Conservation (phyloP, 768 basidiomycete species). For the Termitomyces sp. region DNA sequence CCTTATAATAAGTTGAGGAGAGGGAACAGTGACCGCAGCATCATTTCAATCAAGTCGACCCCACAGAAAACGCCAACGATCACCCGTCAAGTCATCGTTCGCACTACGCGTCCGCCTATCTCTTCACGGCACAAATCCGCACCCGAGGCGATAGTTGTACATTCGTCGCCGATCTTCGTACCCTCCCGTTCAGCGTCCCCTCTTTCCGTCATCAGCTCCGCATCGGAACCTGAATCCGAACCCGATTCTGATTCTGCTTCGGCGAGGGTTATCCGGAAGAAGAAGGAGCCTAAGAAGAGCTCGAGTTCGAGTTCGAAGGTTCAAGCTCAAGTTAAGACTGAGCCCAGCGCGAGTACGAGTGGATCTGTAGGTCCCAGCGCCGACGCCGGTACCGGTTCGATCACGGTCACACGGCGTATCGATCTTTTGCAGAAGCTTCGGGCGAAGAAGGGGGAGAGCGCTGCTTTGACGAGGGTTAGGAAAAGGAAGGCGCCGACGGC, state of each 20-base stretch:
- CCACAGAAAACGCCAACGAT: neutral
- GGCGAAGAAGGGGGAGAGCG: slow-evolving; percentile 18
- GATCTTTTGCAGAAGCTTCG: slow-evolving; percentile 16
- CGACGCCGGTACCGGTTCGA: neutral
- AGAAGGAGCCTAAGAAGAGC: slow-evolving; percentile 11
- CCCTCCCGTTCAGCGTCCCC: slow-evolving; percentile 19
- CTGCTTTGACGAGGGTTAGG: slow-evolving; percentile 31
- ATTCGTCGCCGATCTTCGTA: slow-evolving; percentile 17
- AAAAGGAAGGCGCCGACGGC: slow-evolving; percentile 27
- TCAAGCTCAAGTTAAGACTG: neutral
- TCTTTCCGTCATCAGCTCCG: slow-evolving; percentile 7
- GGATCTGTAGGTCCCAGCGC: neutral
- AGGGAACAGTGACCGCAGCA: neutral
- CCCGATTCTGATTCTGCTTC: slow-evolving; percentile 10
- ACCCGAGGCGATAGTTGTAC: neutral
- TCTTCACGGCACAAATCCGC: neutral
- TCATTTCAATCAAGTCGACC: neutral
- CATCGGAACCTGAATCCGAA: neutral
- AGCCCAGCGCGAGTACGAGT: neutral
- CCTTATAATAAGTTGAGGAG: neutral
- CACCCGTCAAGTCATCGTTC: neutral
- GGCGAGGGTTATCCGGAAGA: slow-evolving; percentile 10
- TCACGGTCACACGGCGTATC: neutral
- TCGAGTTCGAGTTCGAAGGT: neutral
- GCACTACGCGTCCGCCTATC: neutral